A percentile compares a stretch with the other conserved stretches of the same genome.
phyloP scores from a whole-genome alignment of 306 rosid genomes.

The Ceratonia siliqua region DNA sequence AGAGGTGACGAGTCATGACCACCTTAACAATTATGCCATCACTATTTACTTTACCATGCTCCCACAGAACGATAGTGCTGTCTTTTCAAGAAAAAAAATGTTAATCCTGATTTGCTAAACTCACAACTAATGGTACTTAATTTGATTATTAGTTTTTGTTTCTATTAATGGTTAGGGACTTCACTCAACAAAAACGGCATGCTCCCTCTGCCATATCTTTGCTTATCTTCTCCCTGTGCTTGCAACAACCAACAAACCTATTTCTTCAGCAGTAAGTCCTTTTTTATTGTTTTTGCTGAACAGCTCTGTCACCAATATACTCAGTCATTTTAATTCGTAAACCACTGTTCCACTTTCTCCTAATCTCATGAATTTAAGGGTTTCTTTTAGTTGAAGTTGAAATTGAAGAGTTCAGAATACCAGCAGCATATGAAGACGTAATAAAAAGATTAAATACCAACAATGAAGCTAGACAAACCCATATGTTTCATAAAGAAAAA shows the following conservation, averaged over 20 bases:
- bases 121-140: slow-evolving; percentile 36
- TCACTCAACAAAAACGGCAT: slow-evolving; percentile 25
- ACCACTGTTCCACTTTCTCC: no score
- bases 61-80: slow-evolving; percentile 38
- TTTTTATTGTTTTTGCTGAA: neutral
- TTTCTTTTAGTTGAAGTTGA: neutral
- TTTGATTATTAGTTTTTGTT: slow-evolving; percentile 40
- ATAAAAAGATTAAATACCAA: neutral
- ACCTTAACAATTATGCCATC: slow-evolving; percentile 29
- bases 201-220: slow-evolving; percentile 35
- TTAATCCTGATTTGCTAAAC: slow-evolving; percentile 35
- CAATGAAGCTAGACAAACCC: slow-evolving; percentile 28
- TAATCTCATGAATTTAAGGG: neutral
- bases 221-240: slow-evolving; percentile 14
- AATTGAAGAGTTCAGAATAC: neutral
- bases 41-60: slow-evolving; percentile 37
- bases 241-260: slow-evolving; percentile 34
- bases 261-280: neutral
- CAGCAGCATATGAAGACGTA: neutral
- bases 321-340: no score
- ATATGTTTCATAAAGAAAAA: slow-evolving; percentile 37
- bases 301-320: neutral
- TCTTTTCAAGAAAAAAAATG: slow-evolving; percentile 42
- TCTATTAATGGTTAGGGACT: slow-evolving; percentile 28
- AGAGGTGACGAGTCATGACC: neutral